Evolutionary conservation across 148 eudicot genomes (phyloP), one percentile per base, ranked within the genome.

Genomic region (Drosera capensis): DNA sequence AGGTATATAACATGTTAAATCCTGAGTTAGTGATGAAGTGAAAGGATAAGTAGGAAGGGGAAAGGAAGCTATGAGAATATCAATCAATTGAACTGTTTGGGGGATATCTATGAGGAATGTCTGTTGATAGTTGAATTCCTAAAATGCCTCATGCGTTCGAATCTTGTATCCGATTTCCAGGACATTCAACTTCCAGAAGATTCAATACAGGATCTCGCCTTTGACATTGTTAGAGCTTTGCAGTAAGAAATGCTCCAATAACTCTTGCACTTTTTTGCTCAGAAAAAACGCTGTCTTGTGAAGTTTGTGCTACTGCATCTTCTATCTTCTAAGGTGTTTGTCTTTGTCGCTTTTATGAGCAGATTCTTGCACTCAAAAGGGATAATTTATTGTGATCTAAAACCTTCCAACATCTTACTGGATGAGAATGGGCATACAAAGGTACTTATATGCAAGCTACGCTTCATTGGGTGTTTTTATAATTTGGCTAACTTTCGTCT

Each of bases 131-230:
- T 4, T 34, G 11, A 2, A 9, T 34, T 4, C n/a, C n/a, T 11
- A 34, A 9, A 34, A 5, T 15, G 11, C 9, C 31, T 28, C 31
- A 28, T 28, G 31, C 11, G 31, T 12, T 13, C 21, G 34, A 24
- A 12, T 51, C 40, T 36, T 24, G 17, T 29, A 40, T 43, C 45
- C 58, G 41, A 18, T 20, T 52, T 60, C 53, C 78, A 88, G 97
- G 97, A 90, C 68, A 59, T 49, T 49, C 79, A 73, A 65, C 87
- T 90, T 53, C 97, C 97, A 14, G 97, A 90, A 76, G 97, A 90
- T 52, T 90, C 97, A 28, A 60, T 90, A 48, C 88, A 75, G 42
- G 93, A 90, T 65, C 59, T 90, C 55, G 93, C 79, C 39, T 47
- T 38, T 53, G 95, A 63, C 69, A 68, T 90, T 44, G 80, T 71